phyloP scores from a whole-genome alignment of 2,329 filamentous ascomycete species.

The Tolypocladium endophyticum region DNA sequence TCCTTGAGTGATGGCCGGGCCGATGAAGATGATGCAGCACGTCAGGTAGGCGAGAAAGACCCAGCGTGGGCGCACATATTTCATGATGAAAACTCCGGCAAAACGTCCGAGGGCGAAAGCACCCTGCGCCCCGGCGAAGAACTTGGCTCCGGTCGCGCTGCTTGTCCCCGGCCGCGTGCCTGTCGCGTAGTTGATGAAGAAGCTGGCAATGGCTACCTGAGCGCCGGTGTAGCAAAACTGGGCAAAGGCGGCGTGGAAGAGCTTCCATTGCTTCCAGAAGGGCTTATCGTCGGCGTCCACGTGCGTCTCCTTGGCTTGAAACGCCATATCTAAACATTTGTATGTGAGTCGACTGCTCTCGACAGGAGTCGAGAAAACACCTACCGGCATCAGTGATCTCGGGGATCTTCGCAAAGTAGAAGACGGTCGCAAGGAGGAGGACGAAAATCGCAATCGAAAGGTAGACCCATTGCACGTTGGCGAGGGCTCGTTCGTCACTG shows the following conservation, averaged over 20 bases:
- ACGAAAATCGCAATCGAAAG: constrained; percentile 64
- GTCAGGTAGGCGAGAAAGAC: constrained; percentile 59
- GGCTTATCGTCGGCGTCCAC: constrained; percentile 48
- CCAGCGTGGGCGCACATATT: constrained; percentile 51
- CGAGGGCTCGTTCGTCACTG: constrained; percentile 43
- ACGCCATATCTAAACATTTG: constrained; percentile 44
- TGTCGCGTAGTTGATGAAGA: constrained; percentile 65
- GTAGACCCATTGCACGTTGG: constrained; percentile 69
- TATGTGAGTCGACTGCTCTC: constrained; percentile 2
- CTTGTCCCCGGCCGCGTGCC: constrained; percentile 45
- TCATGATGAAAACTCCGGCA: constrained; percentile 56
- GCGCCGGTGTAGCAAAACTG: constrained; percentile 74
- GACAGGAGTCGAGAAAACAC: neutral
- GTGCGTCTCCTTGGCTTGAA: constrained; percentile 45
- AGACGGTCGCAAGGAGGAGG: constrained; percentile 52
- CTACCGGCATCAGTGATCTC: constrained; percentile 50
- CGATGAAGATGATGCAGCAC: constrained; percentile 52
- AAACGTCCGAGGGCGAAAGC: constrained; percentile 66
- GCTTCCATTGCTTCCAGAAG: constrained; percentile 58
- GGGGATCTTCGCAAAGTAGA: constrained; percentile 57
- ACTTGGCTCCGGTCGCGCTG: constrained; percentile 46
- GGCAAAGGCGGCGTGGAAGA: constrained; percentile 66
- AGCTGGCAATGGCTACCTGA: constrained; percentile 54
- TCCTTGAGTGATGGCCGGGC: constrained; percentile 33
- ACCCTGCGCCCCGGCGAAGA: constrained; percentile 65